Evolutionary conservation across 768 basidiomycete genomes (phyloP).

Genomic region (Amanita molliuscula): DNA sequence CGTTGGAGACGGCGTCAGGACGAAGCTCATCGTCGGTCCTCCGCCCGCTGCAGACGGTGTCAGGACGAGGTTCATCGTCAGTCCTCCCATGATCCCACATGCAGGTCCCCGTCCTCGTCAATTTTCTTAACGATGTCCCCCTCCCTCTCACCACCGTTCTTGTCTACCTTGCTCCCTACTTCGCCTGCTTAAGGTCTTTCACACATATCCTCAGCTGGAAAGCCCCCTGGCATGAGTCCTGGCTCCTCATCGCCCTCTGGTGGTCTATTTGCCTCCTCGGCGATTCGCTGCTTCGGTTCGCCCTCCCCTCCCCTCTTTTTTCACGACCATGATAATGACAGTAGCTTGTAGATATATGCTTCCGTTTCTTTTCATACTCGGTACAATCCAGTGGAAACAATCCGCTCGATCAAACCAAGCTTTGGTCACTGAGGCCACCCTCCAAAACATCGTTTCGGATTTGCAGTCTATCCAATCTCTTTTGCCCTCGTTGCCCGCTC

Average conservation of each 20-base stretch:
- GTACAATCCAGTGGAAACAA: constrained; percentile 15
- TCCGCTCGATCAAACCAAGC: constrained; percentile 9
- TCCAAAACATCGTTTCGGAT: constrained; percentile 51
- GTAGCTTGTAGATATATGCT: constrained; percentile 20
- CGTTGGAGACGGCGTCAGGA: neutral
- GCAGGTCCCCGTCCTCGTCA: constrained; percentile 16
- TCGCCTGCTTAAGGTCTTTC: constrained; percentile 30
- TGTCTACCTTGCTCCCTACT: constrained; percentile 46
- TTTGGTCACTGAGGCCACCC: constrained; percentile 40
- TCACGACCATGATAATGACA: constrained; percentile 1
- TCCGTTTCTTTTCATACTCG: constrained; percentile 38
- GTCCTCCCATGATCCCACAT: neutral
- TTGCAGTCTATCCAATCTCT: constrained; percentile 54
- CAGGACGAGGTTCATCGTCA: constrained; percentile 8
- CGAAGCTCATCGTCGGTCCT: constrained; percentile 10
- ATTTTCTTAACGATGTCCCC: constrained; percentile 53
- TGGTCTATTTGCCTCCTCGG: constrained; percentile 67
- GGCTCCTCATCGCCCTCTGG: constrained; percentile 61
- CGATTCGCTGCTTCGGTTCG: constrained; percentile 34
- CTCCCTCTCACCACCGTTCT: constrained; percentile 51
- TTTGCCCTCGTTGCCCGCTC: constrained; percentile 30
- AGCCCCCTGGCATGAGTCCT: constrained; percentile 47
- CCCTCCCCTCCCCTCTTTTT: constrained; percentile 9
- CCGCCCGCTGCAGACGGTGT: neutral
- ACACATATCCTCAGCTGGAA: constrained; percentile 52